Conservation (phyloP, 2,329 filamentous ascomycete species). For the Ambrosiella cleistominuta region DNA sequence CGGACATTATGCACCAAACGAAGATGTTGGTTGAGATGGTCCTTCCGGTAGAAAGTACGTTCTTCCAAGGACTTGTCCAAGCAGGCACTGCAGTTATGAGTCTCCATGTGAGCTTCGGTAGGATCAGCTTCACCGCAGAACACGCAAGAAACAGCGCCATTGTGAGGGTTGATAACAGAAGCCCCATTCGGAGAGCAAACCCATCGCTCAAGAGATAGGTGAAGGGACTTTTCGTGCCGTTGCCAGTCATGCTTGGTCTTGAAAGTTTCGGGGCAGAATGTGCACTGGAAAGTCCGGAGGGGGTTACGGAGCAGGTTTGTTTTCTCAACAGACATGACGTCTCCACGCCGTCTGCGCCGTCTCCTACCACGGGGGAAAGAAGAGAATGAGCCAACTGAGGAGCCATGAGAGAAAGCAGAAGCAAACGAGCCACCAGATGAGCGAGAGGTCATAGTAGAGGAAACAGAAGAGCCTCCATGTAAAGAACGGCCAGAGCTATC, state of each 20-base stretch:
- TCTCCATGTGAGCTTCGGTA: constrained; percentile 36
- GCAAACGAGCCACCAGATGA: constrained; percentile 41
- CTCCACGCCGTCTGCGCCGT: constrained; percentile 29
- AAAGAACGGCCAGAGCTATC: constrained; percentile 41
- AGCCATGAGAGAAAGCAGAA: constrained; percentile 41
- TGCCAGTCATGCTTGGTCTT: constrained; percentile 54
- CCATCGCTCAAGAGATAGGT: constrained; percentile 47
- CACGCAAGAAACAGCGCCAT: constrained; percentile 37
- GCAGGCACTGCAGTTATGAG: constrained; percentile 45
- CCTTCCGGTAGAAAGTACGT: constrained; percentile 48
- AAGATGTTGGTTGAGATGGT: constrained; percentile 49
- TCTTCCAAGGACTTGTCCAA: constrained; percentile 45
- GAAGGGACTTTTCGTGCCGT: constrained; percentile 51
- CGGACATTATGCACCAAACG: constrained; percentile 46
- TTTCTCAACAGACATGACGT: constrained; percentile 21
- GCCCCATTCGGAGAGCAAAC: constrained; percentile 43
- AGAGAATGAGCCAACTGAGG: constrained; percentile 36
- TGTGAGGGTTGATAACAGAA: constrained; percentile 38
- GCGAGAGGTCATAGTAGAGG: constrained; percentile 42
- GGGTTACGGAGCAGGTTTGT: constrained; percentile 22
- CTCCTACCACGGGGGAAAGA: constrained; percentile 29
- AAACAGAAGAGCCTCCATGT: constrained; percentile 35
- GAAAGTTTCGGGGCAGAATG: constrained; percentile 52
- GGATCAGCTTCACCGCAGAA: constrained; percentile 42
- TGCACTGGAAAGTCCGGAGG: constrained; percentile 45